Evolutionary conservation across 2,329 filamentous ascomycete genomes (phyloP), one percentile per base, ranked within the genome.

Genomic region (Seiridium unicorne): DNA sequence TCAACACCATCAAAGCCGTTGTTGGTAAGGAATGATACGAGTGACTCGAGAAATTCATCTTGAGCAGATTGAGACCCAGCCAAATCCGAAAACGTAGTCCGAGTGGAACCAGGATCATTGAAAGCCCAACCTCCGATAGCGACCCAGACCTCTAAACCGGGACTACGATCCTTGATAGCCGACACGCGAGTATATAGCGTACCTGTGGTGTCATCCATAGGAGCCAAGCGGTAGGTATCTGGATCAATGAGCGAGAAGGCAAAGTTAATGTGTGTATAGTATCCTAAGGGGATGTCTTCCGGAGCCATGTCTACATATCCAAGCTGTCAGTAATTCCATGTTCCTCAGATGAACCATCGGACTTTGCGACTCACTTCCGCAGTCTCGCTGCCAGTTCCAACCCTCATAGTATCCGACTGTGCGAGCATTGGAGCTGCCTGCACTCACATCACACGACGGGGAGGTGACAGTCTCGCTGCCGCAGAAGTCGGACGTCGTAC

Each of bases 1-100:
- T 82, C 78, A 2, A 80, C 68, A 4, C 78, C 78, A 61, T 79
- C 75, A 57, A 82, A 60, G 34, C 51, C 58, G 44, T 60, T 79
- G 2, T 70, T 69, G 1, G 63, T 34, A 64, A 82, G 70, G 62
- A 83, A 82, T 0, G 59, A 51, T 1, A 75, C 59, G 0, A 80
- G 62, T 0, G 69, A 73, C 1, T 66, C 61, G 58, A 77, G 71
- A 62, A 82, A 83, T 0, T 11, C 46, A 2, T 55, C 34, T 5
- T 51, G 51, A 44, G 47, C 51, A 9, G 4, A 13, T 5, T 32
- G 26, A 10, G 51, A 36, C 10, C 51, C 47, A 1, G 44, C 18
- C 51, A 60, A 48, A 26, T 55, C 51, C 7, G 31, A 32, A n/a
- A 60, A 60, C 9, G 35, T 42, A 5, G 7, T 7, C n/a, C 35